A percentile compares a stretch with the other conserved stretches of the same genome.
phyloP scores from a whole-genome alignment of 352 stramenopile species.

The Pythium monospermum region DNA sequence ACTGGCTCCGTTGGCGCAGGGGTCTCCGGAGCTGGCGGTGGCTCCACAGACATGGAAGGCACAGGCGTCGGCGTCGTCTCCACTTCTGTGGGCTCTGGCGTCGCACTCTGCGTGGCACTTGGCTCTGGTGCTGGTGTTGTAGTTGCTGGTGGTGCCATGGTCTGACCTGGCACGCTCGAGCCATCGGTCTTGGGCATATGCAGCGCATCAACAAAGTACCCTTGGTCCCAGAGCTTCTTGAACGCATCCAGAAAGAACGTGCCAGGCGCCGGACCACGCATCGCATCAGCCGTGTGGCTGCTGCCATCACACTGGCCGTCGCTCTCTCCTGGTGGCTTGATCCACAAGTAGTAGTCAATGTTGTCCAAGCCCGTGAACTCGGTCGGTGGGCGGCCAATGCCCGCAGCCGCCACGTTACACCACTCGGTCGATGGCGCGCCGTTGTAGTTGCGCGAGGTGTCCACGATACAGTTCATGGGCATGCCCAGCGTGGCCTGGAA shows the following conservation, averaged over 20 bases:
- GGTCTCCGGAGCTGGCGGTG: too few species aligned
- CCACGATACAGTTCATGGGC: constrained; percentile 42
- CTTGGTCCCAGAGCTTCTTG: constrained; percentile 50
- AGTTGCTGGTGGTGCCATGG: neutral
- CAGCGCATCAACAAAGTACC: constrained; percentile 29
- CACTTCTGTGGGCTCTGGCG: too few species aligned
- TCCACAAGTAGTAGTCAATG: constrained; percentile 72
- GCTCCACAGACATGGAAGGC: too few species aligned
- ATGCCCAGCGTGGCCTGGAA: constrained; percentile 47
- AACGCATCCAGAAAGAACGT: constrained; percentile 50
- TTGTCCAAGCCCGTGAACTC: constrained; percentile 37
- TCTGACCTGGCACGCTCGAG: neutral
- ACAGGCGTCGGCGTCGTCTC: too few species aligned
- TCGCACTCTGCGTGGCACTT: constrained; percentile 10
- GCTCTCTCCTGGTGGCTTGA: constrained; percentile 63
- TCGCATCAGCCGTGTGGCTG: constrained; percentile 20
- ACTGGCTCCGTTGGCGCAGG: neutral
- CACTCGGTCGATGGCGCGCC: constrained; percentile 38
- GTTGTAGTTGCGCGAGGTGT: constrained; percentile 67
- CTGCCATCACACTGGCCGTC: constrained; percentile 47
- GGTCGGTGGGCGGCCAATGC: constrained; percentile 50
- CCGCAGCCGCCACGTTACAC: constrained; percentile 62
- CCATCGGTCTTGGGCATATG: constrained; percentile 12
- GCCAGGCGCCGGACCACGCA: constrained; percentile 34
- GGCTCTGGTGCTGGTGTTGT: constrained; percentile 5